Evolutionary conservation across 805 yeast species (phyloP), one percentile per base, ranked within the genome.

Genomic region (Priceomyces castillae): DNA sequence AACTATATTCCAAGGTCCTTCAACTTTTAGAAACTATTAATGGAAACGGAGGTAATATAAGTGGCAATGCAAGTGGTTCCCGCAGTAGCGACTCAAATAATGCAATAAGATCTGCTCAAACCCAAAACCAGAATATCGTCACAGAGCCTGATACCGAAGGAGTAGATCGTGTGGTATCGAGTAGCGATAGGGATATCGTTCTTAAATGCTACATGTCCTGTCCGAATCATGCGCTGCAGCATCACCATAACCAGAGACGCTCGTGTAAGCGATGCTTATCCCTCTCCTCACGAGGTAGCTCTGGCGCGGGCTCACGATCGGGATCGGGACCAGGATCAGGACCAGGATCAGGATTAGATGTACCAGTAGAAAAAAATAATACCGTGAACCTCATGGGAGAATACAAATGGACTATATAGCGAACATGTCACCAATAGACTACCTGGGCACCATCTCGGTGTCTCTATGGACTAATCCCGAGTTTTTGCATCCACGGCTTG

Each of bases 381-480:
- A 56, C 58, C 9, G 45, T 59, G 3, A 58, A 54, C 41, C 52
- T 62, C 33, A 58, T 61, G 62, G 66, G 67, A 7, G 65, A 61
- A 42, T 61, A 59, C 42, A 52, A 57, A 41, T 62, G 67, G 65
- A 50, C 49, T 17, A 48, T 58, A 31, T 58, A 51, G 19, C 17
- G n/a, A 33, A 7, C 25, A 22, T 22, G n/a, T n/a, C n/a, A n/a
- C n/a, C n/a, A n/a, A n/a, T n/a, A n/a, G n/a, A n/a, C n/a, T n/a
- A n/a, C n/a, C n/a, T n/a, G n/a, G n/a, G n/a, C n/a, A n/a, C n/a
- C n/a, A n/a, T n/a, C n/a, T n/a, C n/a, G n/a, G n/a, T n/a, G n/a
- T n/a, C n/a, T n/a, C n/a, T n/a, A n/a, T n/a, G n/a, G n/a, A n/a
- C n/a, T n/a, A n/a, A n/a, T n/a, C n/a, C n/a, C n/a, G n/a, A n/a